Percentiles rank a stretch among this genome's conserved stretches.
These are phyloP conservation scores for Cordyceps cicadae DNA, from an alignment of 2,329 filamentous ascomycete genomes.

Conservation along the genomic window DNA sequence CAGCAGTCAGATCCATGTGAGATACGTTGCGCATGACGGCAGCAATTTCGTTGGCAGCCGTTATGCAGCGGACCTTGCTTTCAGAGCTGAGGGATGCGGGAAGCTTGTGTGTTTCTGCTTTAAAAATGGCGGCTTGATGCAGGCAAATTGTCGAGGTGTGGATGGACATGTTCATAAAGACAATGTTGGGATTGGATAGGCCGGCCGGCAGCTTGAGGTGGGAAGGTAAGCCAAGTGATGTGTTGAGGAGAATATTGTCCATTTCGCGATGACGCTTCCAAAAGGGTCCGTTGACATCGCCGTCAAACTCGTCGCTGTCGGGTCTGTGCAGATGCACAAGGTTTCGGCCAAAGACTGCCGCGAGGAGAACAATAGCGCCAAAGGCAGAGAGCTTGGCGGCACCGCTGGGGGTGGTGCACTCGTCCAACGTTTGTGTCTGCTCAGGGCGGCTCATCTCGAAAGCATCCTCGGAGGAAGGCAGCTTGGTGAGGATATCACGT, in stretches of 20 bases:
- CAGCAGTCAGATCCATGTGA: conserved; percentile 74
- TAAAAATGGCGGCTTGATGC: conserved; percentile 98
- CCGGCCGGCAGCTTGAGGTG: conserved; percentile 72
- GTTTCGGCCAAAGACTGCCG: conserved; percentile 86
- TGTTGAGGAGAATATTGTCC: conserved; percentile 86
- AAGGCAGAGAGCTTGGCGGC: conserved; percentile 67
- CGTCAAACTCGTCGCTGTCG: conserved; percentile 68
- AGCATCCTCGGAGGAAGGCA: conserved; percentile 77
- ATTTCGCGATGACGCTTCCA: conserved; percentile 88
- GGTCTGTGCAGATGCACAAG: conserved; percentile 85
- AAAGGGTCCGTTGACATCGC: conserved; percentile 86
- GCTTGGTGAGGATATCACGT: conserved; percentile 76
- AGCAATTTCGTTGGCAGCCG: conserved; percentile 86
- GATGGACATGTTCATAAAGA: conserved; percentile 95
- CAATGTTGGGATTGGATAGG: conserved; percentile 69
- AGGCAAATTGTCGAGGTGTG: conserved; percentile 94
- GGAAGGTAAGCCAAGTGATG: conserved; percentile 71
- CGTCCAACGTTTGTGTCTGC: conserved; percentile 59
- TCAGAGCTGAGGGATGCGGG: conserved; percentile 71
- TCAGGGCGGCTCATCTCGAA: conserved; percentile 74
- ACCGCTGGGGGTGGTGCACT: conserved; percentile 64
- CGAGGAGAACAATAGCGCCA: conserved; percentile 73
- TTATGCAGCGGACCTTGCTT: conserved; percentile 87
- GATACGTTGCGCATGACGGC: conserved; percentile 93
- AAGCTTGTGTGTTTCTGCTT: conserved; percentile 81